These are phyloP conservation scores for Helenozyma rhizophorensis DNA, from an alignment of 805 yeast genomes.

Conservation along the genomic window DNA sequence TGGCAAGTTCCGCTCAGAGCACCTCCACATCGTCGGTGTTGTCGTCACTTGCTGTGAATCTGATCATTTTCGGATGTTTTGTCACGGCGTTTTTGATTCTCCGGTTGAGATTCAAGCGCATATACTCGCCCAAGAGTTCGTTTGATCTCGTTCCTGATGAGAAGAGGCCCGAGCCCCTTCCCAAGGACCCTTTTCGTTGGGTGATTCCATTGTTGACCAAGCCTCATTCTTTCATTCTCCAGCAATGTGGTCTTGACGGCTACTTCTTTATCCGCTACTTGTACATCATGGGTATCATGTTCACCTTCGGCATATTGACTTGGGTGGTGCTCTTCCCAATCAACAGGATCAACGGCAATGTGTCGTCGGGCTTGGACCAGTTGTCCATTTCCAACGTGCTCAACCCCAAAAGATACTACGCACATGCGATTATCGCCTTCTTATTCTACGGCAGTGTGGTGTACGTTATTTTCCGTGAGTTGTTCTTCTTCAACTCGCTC, in stretches of 20 bases:
- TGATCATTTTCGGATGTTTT: conserved; percentile 60
- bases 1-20: conserved; percentile 17
- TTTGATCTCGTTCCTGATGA: conserved; percentile 50
- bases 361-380: conserved; percentile 64
- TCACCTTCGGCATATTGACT: conserved; percentile 42
- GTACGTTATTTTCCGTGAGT: conserved; percentile 77
- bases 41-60: conserved; percentile 66
- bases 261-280: conserved; percentile 84
- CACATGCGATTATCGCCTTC: conserved; percentile 83
- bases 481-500: conserved; percentile 69
- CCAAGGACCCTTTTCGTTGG: conserved; percentile 71
- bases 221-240: conserved; percentile 70
- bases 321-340: conserved; percentile 78
- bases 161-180: conserved; percentile 69
- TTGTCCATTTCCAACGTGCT: conserved; percentile 75
- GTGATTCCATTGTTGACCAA: conserved; percentile 55
- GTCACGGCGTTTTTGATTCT: conserved; percentile 58
- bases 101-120: conserved; percentile 62
- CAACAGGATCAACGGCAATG: conserved; percentile 66
- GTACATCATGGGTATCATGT: conserved; percentile 47
- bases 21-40: conserved; percentile 60
- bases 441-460: conserved; percentile 65
- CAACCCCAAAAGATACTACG: conserved; percentile 62
- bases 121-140: conserved; percentile 79
- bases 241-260: conserved; percentile 92